Percentiles rank a stretch among this genome's conserved stretches.
These are phyloP conservation scores for Camellia lanceoleosa DNA, from an alignment of 148 eudicot species.

Conservation along the genomic window DNA sequence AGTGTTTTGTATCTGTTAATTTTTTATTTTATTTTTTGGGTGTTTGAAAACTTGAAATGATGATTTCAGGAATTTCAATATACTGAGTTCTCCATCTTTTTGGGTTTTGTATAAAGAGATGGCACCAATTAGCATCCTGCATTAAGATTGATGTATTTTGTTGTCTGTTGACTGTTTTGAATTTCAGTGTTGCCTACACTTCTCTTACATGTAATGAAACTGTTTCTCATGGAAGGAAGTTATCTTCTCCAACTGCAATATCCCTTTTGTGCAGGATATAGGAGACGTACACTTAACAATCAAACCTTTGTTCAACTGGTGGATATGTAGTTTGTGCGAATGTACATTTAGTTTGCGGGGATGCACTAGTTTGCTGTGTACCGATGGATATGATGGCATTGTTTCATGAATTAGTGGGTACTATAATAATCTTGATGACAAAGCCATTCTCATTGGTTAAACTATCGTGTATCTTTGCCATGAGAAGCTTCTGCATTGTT, in stretches of 20 bases:
- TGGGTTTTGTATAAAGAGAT: no score
- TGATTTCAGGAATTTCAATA: no score
- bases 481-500: slow-evolving; percentile 41
- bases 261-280: slow-evolving; percentile 1
- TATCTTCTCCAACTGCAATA: background rate
- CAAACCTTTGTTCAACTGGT: slow-evolving; percentile 10
- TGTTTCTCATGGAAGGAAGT: background rate
- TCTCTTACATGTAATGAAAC: no score
- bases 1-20: no score
- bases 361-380: slow-evolving; percentile 7
- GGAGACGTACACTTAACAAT: background rate
- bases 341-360: background rate
- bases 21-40: no score
- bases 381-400: slow-evolving; percentile 21
- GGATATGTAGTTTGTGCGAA: background rate
- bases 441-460: slow-evolving; percentile 34
- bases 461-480: slow-evolving; percentile 27
- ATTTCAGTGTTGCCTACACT: no score
- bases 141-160: no score
- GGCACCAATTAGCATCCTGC: no score
- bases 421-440: slow-evolving; percentile 22
- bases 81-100: no score
- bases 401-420: slow-evolving; percentile 27
- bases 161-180: no score
- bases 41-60: no score